Conservation (phyloP, 306 rosid species). For the Trichosanthes truncata region DNA sequence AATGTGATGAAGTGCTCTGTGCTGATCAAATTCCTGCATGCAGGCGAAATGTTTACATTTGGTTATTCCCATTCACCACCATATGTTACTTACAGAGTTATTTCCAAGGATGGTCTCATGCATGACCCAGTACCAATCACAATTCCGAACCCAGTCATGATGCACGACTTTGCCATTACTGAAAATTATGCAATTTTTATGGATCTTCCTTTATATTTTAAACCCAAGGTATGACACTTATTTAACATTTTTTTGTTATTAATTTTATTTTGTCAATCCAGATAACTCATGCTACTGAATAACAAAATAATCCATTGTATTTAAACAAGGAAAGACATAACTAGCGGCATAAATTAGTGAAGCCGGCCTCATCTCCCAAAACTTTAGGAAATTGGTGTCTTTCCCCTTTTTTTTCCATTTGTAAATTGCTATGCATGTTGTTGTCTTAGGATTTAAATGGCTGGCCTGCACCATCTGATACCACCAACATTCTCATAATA, state of each 20-base stretch:
- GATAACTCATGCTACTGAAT: neutral
- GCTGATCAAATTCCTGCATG: conserved; percentile 23
- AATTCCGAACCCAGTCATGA: conserved; percentile 74
- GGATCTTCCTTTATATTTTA: conserved; percentile 87
- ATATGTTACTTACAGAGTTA: conserved; percentile 82
- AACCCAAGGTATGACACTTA: conserved; percentile 59
- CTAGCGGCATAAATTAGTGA: too few relatives aligned
- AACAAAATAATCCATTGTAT: neutral
- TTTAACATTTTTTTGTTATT: conserved; percentile 5
- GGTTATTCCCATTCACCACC: conserved; percentile 83
- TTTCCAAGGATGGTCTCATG: conserved; percentile 83
- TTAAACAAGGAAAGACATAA: neutral
- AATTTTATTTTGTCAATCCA: neutral
- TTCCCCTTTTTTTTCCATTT: neutral
- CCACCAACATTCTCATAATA: neutral
- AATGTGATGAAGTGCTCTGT: conserved; percentile 10
- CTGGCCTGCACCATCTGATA: neutral
- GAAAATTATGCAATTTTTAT: conserved; percentile 76
- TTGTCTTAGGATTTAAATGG: neutral
- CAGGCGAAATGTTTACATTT: conserved; percentile 97
- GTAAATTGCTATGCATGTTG: neutral
- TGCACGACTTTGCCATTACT: conserved; percentile 95
- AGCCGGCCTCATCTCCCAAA: neutral
- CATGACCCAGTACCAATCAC: conserved; percentile 94
- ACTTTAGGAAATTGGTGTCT: neutral